These are phyloP conservation scores for Stephanodiscus minutulus DNA, from an alignment of 108 stramenopile genomes.

Conservation along the genomic window DNA sequence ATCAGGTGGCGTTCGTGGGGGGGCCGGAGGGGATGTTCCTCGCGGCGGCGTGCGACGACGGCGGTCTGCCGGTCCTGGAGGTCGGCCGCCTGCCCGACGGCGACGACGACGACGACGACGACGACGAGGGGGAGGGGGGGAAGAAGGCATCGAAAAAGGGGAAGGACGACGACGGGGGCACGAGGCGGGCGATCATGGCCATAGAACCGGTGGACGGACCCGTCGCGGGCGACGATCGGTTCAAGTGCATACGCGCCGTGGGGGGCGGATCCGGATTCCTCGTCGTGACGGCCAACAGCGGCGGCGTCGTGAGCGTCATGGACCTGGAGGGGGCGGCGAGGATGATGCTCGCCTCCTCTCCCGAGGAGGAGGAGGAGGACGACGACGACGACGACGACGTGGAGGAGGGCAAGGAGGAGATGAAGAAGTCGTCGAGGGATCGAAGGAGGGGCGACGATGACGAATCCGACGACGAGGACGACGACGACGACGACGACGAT, in stretches of 20 bases:
- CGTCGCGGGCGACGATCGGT: constrained; percentile 83
- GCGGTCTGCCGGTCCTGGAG: constrained; percentile 81
- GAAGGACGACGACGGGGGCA: constrained; percentile 46
- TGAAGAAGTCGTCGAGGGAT: neutral
- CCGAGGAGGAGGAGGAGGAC: constrained; percentile 76
- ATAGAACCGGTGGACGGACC: constrained; percentile 84
- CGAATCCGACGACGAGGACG: constrained; percentile 14
- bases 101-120: constrained; percentile 48
- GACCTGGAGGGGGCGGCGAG: constrained; percentile 78
- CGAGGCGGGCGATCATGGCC: constrained; percentile 84
- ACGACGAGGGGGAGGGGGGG: constrained; percentile 43
- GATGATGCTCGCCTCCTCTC: constrained; percentile 78
- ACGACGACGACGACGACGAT: constrained; percentile 29
- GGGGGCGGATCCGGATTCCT: constrained; percentile 61
- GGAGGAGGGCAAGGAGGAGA: constrained; percentile 37
- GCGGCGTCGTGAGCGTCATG: constrained; percentile 84
- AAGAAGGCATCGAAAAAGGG: constrained; percentile 50
- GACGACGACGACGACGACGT: constrained; percentile 20
- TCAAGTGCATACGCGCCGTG: constrained; percentile 77
- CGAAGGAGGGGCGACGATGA: no score
- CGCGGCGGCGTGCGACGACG: constrained; percentile 90
- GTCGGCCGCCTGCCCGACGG: constrained; percentile 52
- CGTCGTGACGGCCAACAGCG: constrained; percentile 85
- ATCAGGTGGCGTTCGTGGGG: constrained; percentile 73
- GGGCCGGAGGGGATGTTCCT: constrained; percentile 75